Conservation (phyloP, 331 rosid genomes). For the Pyracantha coccinea region DNA sequence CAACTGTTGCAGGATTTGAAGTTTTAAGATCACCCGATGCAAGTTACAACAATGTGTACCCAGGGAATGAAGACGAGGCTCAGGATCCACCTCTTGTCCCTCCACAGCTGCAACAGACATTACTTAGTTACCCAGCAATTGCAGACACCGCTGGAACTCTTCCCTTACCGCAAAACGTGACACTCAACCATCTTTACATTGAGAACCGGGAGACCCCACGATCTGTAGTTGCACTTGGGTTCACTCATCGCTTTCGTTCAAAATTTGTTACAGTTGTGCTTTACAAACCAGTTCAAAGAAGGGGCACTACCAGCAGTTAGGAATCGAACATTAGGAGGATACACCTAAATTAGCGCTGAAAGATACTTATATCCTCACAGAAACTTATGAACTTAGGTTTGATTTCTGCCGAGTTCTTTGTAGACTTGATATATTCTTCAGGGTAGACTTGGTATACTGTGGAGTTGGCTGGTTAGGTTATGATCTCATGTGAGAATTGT, state of each 20-base stretch:
- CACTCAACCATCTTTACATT: conserved; percentile 88
- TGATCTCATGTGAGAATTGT: neutral
- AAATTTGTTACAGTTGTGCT: conserved; percentile 89
- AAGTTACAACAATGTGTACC: conserved; percentile 58
- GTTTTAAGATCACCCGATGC: conserved; percentile 84
- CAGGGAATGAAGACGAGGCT: conserved; percentile 67
- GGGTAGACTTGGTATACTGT: neutral
- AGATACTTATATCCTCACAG: conserved; percentile 17
- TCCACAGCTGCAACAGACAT: conserved; percentile 67
- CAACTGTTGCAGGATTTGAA: conserved; percentile 78
- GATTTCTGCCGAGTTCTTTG: conserved; percentile 1
- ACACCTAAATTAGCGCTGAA: conserved; percentile 14
- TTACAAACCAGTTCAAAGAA: conserved; percentile 90
- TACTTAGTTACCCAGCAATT: conserved; percentile 50
- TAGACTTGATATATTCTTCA: conserved; percentile 1
- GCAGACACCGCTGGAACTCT: conserved; percentile 45
- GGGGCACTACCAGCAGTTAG: conserved; percentile 45
- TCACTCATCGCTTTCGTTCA: conserved; percentile 82
- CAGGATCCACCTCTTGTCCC: conserved; percentile 85
- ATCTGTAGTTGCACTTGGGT: conserved; percentile 81
- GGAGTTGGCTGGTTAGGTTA: neutral
- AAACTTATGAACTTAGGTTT: conserved; percentile 9
- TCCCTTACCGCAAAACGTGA: conserved; percentile 57
- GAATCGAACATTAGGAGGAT: conserved; percentile 19
- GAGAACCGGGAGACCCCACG: conserved; percentile 76